phyloP scores from a whole-genome alignment of 2,329 filamentous ascomycete species.

The Neofusicoccum cordaticola region DNA sequence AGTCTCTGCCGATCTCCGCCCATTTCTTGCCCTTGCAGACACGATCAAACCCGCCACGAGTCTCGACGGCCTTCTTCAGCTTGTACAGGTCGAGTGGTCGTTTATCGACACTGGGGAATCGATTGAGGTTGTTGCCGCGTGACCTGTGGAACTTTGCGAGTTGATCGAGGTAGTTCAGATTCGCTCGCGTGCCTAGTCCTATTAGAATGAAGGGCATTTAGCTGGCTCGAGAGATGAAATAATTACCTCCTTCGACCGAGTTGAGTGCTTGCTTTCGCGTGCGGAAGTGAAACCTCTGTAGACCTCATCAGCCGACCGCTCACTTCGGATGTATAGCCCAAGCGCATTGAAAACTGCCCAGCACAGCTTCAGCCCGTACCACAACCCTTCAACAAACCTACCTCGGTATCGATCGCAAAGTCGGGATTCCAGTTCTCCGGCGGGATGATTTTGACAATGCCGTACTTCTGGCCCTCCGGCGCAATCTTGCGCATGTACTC shows the following conservation, averaged over 20 bases:
- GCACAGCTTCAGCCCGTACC: background rate
- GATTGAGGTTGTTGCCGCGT: constrained; percentile 88
- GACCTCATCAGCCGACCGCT: constrained; percentile 1
- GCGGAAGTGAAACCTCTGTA: constrained; percentile 90
- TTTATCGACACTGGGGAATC: constrained; percentile 95
- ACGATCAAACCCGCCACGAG: constrained; percentile 88
- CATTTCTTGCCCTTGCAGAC: constrained; percentile 98
- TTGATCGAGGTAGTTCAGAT: constrained; percentile 93
- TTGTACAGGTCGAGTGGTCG: constrained; percentile 93
- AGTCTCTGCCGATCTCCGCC: constrained; percentile 94
- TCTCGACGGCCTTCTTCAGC: constrained; percentile 93
- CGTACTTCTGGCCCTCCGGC: constrained; percentile 80
- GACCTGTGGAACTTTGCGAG: constrained; percentile 96
- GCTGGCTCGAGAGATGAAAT: background rate
- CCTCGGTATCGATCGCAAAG: constrained; percentile 96
- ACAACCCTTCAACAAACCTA: constrained; percentile 44
- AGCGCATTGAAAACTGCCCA: background rate
- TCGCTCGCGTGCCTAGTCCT: constrained; percentile 77
- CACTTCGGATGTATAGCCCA: background rate
- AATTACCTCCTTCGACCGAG: constrained; percentile 93
- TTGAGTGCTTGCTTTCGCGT: constrained; percentile 96
- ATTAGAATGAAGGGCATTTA: background rate
- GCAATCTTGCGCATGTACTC: constrained; percentile 91
- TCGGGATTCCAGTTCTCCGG: constrained; percentile 91
- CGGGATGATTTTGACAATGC: constrained; percentile 93